Evolutionary conservation across 495 filamentous ascomycete genomes (phyloP), one percentile per base, ranked within the genome.

Genomic region (Trichoderma orchidacearum): DNA sequence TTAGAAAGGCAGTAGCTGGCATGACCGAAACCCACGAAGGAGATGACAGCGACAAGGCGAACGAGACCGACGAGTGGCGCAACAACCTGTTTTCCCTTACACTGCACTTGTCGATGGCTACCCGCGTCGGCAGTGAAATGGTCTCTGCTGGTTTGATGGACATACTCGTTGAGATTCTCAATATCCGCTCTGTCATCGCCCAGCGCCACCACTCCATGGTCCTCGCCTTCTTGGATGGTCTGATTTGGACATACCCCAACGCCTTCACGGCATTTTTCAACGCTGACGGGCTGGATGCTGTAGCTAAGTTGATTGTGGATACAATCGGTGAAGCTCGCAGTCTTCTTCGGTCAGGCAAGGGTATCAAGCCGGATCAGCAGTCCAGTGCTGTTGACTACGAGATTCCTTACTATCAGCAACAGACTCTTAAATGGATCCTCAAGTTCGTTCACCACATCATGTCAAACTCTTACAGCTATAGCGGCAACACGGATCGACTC

Each of bases 391-490:
- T 90, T 17, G 94, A 99, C 68, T 99, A 96, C 64, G 80, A 87
- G 60, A 91, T 97, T 56, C 88, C 90, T 0, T 95, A 85, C 65
- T 86, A 88, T 65, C 86, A 93, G 58, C 93, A 97, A 63, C 87
- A 95, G 68, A 88, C 87, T 7, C 76, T 97, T 15, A 90, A 92
- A 58, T 91, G 87, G 82, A 78, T 96, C 50, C 89, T 96, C 72
- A 95, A 94, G 65, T 95, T 97, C 64, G 87, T 95, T 62, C 89
- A 93, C 61, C 91, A 96, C 67, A 84, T 96, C 75, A 92, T 97
- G 87, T 78, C 85, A 9, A 85, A 90, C 66, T 84, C 80, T 32
- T 75, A 69, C 54, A 65, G 69, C 2, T 73, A 70, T 35, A 85
- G 85, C 56, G 88, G 86, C 54, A 91, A 89, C 57, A 87, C 89